Base-by-base conservation (phyloP, 805 yeast species). In the Ogataea kodamae region DNA sequence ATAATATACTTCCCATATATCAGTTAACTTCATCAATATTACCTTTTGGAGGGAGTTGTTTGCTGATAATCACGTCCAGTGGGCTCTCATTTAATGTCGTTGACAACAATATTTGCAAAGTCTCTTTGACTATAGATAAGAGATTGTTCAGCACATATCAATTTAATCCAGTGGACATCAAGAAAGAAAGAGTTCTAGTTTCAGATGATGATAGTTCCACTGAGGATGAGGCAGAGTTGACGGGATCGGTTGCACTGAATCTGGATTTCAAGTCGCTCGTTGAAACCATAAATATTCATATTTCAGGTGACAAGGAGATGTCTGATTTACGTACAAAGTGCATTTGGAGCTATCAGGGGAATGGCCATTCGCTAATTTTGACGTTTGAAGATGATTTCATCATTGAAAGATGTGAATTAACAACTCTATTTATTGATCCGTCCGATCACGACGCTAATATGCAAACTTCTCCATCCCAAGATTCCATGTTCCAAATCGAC, bases 341-440 rank as follows among this genome's bases (percentile, higher is more conserved):
- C 43, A 68, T 77, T 6, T 40, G 78, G 35, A 64, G 70, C 13
- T 73, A 70, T 46, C 55, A 64, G 27, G 73, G 74, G 0, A 50
- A 59, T 6, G 80, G 79, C 1, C 50, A 65, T 7, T 81, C 80
- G 0, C 75, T 81, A 45, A 62, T 71, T 0, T 40, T 80, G 13
- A 67, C 71, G 3, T 78, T 76, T 54, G 62, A 55, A 31, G 78
- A 75, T 45, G 80, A 75, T 32, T 51, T 59, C 1, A 59, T 70
- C 39, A 65, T 78, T 37, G 83, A 80, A 42, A 57, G 68, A 24
- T 79, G 82, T 40, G 79, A 75, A 41, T 64, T 80, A 30, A 55
- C 68, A 1, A 76, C 83, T 0, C 66, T 62, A 36, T 54, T 37
- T 25, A 20, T 48, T 18, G 58, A 55, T 18, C 47, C 46, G 1